These are phyloP conservation scores for Cystobasidium onofrii DNA, from an alignment of 768 basidiomycete genomes.

Conservation along the genomic window DNA sequence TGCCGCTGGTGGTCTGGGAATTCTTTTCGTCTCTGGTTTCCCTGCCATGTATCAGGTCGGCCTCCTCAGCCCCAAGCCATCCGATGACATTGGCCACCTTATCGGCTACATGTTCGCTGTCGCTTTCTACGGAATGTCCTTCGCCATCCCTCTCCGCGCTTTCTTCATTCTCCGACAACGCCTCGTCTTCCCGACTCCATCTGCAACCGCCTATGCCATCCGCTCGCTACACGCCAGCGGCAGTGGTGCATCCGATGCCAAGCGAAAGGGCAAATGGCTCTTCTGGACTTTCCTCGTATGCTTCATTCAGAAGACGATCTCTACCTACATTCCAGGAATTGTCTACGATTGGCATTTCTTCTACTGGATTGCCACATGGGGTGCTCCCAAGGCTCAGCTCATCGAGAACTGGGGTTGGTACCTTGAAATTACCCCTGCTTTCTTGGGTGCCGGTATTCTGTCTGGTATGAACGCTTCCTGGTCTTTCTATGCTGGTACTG, in stretches of 20 bases:
- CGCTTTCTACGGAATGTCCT: slow-evolving; percentile 47
- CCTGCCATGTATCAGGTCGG: slow-evolving; percentile 29
- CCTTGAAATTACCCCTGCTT: slow-evolving; percentile 41
- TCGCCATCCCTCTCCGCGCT: slow-evolving; percentile 58
- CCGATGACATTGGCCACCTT: slow-evolving; percentile 51
- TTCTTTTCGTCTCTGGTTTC: slow-evolving; percentile 34
- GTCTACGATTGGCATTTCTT: slow-evolving; percentile 56
- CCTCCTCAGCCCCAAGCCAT: slow-evolving; percentile 51
- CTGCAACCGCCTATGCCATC: slow-evolving; percentile 61
- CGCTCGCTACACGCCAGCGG: slow-evolving; percentile 55
- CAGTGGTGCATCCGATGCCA: slow-evolving; percentile 52
- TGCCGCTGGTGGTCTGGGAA: slow-evolving; percentile 43
- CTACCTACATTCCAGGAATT: slow-evolving; percentile 57
- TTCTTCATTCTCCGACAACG: slow-evolving; percentile 61
- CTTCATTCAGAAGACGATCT: slow-evolving; percentile 54
- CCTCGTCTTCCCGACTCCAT: slow-evolving; percentile 58
- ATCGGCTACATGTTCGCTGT: slow-evolving; percentile 20
- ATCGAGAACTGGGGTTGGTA: slow-evolving; percentile 36
- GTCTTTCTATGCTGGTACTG: slow-evolving; percentile 51
- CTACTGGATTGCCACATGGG: slow-evolving; percentile 29
- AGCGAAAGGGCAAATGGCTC: slow-evolving; percentile 55
- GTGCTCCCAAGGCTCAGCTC: slow-evolving; percentile 18
- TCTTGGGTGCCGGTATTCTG: slow-evolving; percentile 42
- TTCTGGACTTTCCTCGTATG: slow-evolving; percentile 50
- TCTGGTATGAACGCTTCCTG: slow-evolving; percentile 37